Base-by-base conservation (phyloP, 164 flowering plant genomes). In the Berberis thunbergii region DNA sequence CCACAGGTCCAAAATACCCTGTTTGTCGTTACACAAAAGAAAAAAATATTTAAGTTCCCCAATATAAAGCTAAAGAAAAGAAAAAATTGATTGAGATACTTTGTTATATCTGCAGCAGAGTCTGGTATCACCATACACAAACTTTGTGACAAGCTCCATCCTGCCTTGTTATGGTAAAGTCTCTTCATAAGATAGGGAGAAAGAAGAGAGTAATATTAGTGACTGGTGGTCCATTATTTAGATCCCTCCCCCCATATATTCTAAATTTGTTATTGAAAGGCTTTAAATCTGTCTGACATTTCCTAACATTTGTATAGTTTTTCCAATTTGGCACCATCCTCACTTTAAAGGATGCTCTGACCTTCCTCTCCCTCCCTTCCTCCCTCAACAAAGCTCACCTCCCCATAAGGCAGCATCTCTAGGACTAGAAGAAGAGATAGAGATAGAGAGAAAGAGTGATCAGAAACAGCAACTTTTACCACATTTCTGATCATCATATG, bases 281-380 rank as follows among this genome's bases (percentile, higher is more conserved):
- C 2, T 26, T 52, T 26, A 52, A 48, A 52, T 52, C n/a, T 12
- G 10, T 11, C 11, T 52, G 54, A 26, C n/a, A 52, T 2, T 52
- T 3, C 49, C 11, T 1, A 52, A 26, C 54, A 52, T 52, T 52
- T 7, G 10, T 52, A 52, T 52, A 52, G 3, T 6, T 0, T 71
- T 60, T 59, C 57, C 65, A 53, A 13, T 52, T 69, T 73, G 76
- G 76, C 80, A 50, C 58, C 69, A 66, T 68, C 73, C 54, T 49
- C 70, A 52, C 54, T 52, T 48, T 52, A 52, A 3, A 52, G 64
- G 64, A 59, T 68, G 72, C 80, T 69, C 71, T 60, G 54, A 52
- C 54, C 54, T 52, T 52, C 54, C 54, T 3, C 54, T 52, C 61
- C 54, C 70, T 50, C 70, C 53, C 55, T n/a, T 42, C 45, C 26